Percentiles rank a stretch among this genome's conserved stretches.
Conservation (phyloP, 768 basidiomycete genomes). For the Lyophyllum decastes region DNA sequence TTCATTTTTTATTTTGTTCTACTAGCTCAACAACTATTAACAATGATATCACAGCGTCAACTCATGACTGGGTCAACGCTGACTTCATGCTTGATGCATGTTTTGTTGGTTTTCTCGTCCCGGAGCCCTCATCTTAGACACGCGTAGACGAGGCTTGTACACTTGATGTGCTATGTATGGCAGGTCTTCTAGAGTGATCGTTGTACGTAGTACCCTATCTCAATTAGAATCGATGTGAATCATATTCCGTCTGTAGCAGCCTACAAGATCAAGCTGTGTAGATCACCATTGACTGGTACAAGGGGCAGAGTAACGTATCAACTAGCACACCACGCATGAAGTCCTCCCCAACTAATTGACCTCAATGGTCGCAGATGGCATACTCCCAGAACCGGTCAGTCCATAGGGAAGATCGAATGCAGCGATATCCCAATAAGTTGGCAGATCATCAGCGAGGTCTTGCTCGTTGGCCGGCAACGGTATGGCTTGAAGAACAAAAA, state of each 20-base stretch:
- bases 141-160: not conserved
- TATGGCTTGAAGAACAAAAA: conserved; percentile 46
- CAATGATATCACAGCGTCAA: conserved; percentile 55
- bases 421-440: conserved; percentile 4
- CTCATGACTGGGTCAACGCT: conserved; percentile 97
- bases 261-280: not conserved
- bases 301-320: not conserved
- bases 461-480: not conserved
- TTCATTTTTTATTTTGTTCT: conserved; percentile 25
- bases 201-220: not conserved
- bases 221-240: not conserved
- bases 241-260: not conserved
- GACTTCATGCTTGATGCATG: conserved; percentile 95
- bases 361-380: conserved; percentile 8
- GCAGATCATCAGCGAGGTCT: not conserved
- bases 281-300: not conserved
- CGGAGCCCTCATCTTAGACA: conserved; percentile 54
- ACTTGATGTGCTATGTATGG: not conserved
- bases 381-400: not conserved
- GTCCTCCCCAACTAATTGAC: not conserved
- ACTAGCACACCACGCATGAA: not conserved
- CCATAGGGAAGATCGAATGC: not conserved
- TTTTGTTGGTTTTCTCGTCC: conserved; percentile 86
- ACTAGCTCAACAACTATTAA: not conserved
- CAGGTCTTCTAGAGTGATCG: not conserved